phyloP scores from a whole-genome alignment of 352 stramenopile species.

The Phytopythium boreale region DNA sequence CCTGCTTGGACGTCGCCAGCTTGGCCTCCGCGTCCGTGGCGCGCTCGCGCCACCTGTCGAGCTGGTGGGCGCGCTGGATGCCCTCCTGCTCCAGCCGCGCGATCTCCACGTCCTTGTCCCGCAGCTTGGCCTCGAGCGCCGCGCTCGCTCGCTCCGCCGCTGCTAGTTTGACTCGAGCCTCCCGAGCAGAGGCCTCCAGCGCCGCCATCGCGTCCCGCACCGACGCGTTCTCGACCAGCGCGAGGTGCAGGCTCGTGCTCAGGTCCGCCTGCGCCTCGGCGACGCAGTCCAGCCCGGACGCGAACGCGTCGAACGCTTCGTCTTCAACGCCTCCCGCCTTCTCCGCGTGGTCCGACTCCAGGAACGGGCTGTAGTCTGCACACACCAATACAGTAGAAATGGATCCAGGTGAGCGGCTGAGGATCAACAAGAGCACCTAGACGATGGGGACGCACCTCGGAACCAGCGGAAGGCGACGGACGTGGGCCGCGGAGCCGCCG shows the following conservation, averaged over 20 bases:
- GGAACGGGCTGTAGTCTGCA: slow-evolving; percentile 68
- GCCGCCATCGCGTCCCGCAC: slow-evolving; percentile 64
- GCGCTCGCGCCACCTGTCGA: slow-evolving; percentile 31
- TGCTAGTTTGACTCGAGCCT: slow-evolving; percentile 30
- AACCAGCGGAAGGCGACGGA: slow-evolving; percentile 80
- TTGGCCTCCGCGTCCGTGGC: slow-evolving; percentile 34
- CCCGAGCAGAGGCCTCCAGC: slow-evolving; percentile 50
- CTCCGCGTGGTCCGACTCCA: slow-evolving; percentile 56
- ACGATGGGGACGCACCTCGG: slow-evolving; percentile 27
- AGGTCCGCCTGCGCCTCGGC: slow-evolving; percentile 60
- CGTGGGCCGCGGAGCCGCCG: slow-evolving; percentile 57
- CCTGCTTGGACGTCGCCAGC: slow-evolving; percentile 28
- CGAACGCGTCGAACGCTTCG: slow-evolving; percentile 15
- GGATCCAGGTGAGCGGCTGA: not conserved
- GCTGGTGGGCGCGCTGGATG: slow-evolving; percentile 26
- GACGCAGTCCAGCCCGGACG: slow-evolving; percentile 56
- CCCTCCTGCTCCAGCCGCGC: slow-evolving; percentile 42
- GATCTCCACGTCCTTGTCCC: slow-evolving; percentile 37
- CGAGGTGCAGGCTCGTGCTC: slow-evolving; percentile 58
- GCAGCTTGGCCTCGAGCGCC: slow-evolving; percentile 25
- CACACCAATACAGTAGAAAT: not conserved
- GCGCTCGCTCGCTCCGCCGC: slow-evolving; percentile 21
- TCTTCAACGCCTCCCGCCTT: slow-evolving; percentile 15
- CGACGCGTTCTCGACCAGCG: slow-evolving; percentile 72
- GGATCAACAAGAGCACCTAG: not conserved